Conservation (phyloP, 306 rosid genomes). For the apple (Malus domestica) region DNA sequence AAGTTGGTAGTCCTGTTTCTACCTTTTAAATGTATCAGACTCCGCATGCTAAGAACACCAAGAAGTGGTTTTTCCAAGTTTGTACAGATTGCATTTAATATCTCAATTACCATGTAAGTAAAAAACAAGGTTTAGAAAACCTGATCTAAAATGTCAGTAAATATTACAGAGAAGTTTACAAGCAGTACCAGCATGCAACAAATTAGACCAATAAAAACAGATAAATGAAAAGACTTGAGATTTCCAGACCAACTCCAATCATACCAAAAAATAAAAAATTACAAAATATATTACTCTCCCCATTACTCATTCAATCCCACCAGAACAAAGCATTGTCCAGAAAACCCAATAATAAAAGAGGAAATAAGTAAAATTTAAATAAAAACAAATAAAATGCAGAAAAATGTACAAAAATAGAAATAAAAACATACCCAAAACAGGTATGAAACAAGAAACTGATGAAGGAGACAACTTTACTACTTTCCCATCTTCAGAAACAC, state of each 20-base stretch:
- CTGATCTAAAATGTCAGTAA: not conserved
- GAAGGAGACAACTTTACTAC: slow-evolving; percentile 9
- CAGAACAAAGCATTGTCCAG: not conserved
- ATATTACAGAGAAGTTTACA: not conserved
- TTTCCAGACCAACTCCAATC: no score
- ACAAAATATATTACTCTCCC: not conserved
- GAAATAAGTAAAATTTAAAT: not conserved
- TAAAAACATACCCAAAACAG: slow-evolving; percentile 16
- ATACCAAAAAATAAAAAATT: not conserved
- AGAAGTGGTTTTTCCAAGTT: not conserved
- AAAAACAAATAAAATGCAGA: not conserved
- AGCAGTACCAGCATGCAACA: not conserved
- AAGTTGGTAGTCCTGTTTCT: not conserved
- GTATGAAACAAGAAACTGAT: not conserved
- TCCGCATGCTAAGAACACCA: not conserved
- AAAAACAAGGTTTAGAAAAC: not conserved
- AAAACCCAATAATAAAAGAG: not conserved
- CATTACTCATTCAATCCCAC: not conserved
- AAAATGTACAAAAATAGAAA: slow-evolving; percentile 4
- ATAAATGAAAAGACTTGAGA: not conserved
- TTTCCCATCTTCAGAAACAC: slow-evolving; percentile 15
- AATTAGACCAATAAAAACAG: not conserved
- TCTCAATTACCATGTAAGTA: not conserved
- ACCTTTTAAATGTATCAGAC: not conserved
- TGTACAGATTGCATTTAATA: not conserved